Base-by-base conservation (phyloP, 2,329 filamentous ascomycete species). In the Alternaria arborescens region DNA sequence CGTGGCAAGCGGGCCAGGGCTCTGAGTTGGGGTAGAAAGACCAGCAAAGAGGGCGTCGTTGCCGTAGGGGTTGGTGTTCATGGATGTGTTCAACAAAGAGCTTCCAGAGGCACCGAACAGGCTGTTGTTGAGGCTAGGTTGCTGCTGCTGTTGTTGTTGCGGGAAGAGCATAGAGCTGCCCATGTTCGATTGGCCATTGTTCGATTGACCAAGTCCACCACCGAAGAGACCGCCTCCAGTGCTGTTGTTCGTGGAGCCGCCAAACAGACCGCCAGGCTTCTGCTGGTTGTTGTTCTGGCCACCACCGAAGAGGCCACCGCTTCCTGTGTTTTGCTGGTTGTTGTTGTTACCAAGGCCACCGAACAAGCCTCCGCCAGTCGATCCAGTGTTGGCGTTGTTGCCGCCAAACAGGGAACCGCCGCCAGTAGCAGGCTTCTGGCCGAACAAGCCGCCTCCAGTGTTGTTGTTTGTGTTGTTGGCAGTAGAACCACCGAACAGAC, bases 1-100 rank as follows among this genome's bases (percentile, higher is more conserved):
- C 0, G 94, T 98, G 8, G 94, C 95, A 66, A 99, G 85, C 3
- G 96, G 95, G 2, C 95, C 95, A 3, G 93, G 91, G 71, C 93
- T 86, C 52, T 93, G 77, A 78, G 85, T 81, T 80, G 91, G 80
- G 74, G 88, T 75, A 68, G 84, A 84, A 16, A 97, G 82, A 54
- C 89, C 90, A 32, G 89, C 87, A 78, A 98, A 98, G 20, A 99
- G 85, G 1, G 93, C 92, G 46, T 92, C 88, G 54, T 92, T 93
- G 41, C 95, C 95, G 73, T 97, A 99, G 0, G 96, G 94, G 53
- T 91, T 93, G n/a, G 89, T 93, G 72, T 91, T 80, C 65, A 83
- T 81, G 22, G 74, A 77, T 50, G 85, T 85, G 63, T 84, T 82
- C 61, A 86, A 82, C 41, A 77, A 46, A 22, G 74, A 73, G 60